Base-by-base conservation (phyloP, 2,329 filamentous ascomycete species). In the Hymenoscyphus fraxineus region DNA sequence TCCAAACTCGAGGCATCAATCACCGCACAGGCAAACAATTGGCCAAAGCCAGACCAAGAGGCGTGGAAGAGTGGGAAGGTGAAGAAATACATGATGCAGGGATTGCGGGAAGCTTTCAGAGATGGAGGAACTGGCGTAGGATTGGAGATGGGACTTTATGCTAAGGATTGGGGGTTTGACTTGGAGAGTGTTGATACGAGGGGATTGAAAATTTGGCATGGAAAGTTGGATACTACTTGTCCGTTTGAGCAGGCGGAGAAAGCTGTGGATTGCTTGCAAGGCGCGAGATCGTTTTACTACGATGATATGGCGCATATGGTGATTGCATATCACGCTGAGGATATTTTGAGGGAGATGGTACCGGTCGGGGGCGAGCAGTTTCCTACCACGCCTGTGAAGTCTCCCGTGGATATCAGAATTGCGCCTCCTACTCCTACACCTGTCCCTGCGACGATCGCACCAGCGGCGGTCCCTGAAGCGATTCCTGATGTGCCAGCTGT, bases 121-220 rank as follows among this genome's bases (percentile, higher is more conserved):
- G 56, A 60, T 31, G 64, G 56, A n/a, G 59, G 58, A 3, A 19
- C 35, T 16, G 57, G 64, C n/a, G 51, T 56, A 7, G 62, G 63
- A 19, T 19, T 55, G 19, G 63, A 67, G 16, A 31, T 55, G 13
- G 55, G 60, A 6, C 41, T 68, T 6, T 54, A 61, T 40, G 54
- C 57, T 13, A 40, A 40, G 7, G 65, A 69, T 40, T 68, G 66
- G 66, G 64, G 64, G 7, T 68, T 69, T 56, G 59, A 66, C 41
- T 56, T 70, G 47, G 62, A 62, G 35, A 64, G 63, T 19, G 44
- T 66, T 54, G 62, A 66, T 63, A 58, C n/a, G 54, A 59, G 31
- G 61, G 59, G 54, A 1, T 59, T 69, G 39, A 63, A 32, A 22
- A 27, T 70, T 16, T 70, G 67, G 68, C 65, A 67, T 64, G 67